phyloP scores from a whole-genome alignment of 106 monocot species.

The Acorus gramineus region DNA sequence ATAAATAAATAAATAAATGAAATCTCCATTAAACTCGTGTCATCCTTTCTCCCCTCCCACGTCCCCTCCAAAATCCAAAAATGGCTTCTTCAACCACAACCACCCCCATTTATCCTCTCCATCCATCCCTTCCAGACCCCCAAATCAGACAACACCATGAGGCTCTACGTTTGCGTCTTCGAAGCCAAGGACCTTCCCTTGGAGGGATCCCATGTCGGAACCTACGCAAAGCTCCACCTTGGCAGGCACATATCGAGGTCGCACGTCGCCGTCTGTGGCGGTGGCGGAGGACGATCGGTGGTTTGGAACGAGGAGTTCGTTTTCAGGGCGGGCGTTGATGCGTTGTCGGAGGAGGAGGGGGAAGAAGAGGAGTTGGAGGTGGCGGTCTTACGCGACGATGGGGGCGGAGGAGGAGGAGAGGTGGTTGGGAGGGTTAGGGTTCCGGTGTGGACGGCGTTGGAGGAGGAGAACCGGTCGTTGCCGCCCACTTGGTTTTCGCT shows the following conservation, averaged over 20 bases:
- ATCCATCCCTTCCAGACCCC: too few relatives aligned
- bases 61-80: too few relatives aligned
- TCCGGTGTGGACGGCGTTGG: neutral
- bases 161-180: constrained; percentile 8
- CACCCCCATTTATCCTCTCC: too few relatives aligned
- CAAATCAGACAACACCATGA: neutral
- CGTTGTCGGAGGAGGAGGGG: constrained; percentile 1
- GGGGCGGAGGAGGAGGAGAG: neutral
- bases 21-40: too few relatives aligned
- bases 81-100: too few relatives aligned
- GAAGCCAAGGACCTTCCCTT: neutral
- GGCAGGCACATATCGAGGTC: constrained; percentile 23
- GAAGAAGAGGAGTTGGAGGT: constrained; percentile 2
- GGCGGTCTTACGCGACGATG: neutral
- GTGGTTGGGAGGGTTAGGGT: neutral
- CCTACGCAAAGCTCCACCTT: constrained; percentile 22
- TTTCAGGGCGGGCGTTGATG: constrained; percentile 11
- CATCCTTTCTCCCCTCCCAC: too few relatives aligned
- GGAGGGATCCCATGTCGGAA: neutral
- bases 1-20: too few relatives aligned
- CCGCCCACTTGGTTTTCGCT: constrained; percentile 33
- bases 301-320: constrained; percentile 47
- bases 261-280: constrained; percentile 4
- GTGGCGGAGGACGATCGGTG: neutral
- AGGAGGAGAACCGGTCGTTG: neutral